phyloP scores from a whole-genome alignment of 495 filamentous ascomycete genomes.

The Penicillium paxilli region DNA sequence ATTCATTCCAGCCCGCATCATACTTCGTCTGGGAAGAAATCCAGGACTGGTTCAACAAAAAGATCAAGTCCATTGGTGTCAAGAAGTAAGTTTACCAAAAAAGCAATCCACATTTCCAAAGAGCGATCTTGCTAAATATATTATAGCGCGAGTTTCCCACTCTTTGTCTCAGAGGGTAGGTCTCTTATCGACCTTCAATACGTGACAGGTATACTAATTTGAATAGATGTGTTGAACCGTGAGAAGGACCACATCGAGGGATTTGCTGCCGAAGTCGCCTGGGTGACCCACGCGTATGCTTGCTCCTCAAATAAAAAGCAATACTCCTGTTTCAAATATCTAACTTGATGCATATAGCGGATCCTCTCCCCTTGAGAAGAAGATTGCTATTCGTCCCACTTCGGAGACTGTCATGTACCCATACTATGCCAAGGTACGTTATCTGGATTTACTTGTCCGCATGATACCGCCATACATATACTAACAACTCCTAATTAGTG shows the following conservation, averaged over 20 bases:
- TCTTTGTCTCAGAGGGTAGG: constrained; percentile 75
- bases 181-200: not conserved
- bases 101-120: not conserved
- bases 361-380: constrained; percentile 86
- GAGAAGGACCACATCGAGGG: constrained; percentile 98
- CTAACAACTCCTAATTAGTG: constrained; percentile 42
- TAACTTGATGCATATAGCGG: constrained; percentile 47
- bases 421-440: constrained; percentile 73
- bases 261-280: constrained; percentile 95
- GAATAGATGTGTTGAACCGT: constrained; percentile 73
- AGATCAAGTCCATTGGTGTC: constrained; percentile 59
- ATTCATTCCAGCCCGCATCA: constrained; percentile 56
- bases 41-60: constrained; percentile 80
- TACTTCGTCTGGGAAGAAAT: constrained; percentile 94
- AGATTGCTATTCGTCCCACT: constrained; percentile 93
- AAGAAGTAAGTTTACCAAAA: not conserved
- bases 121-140: not conserved
- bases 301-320: not conserved
- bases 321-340: constrained; percentile 5
- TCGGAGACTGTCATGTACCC: constrained; percentile 94
- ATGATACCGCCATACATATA: not conserved
- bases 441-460: not conserved
- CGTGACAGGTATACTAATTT: not conserved
- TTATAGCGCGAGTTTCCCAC: constrained; percentile 80
- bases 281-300: constrained; percentile 92